Base-by-base conservation (phyloP, 2,329 filamentous ascomycete genomes). In the Microsporum canis region DNA sequence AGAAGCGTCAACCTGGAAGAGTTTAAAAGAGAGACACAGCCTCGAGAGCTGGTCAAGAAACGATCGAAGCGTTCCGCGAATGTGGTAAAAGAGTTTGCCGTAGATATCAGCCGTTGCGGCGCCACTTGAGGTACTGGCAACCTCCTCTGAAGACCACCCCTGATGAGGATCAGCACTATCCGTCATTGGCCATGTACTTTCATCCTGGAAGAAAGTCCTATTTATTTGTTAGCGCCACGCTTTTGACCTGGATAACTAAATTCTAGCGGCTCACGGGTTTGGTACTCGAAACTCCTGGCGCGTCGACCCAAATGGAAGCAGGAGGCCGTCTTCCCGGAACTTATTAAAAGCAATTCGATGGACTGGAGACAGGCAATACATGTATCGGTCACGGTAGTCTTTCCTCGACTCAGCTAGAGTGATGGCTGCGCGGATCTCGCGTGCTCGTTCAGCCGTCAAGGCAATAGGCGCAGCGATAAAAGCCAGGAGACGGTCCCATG, bases 291-390 rank as follows among this genome's bases (percentile, higher is more conserved):
- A 78, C 0, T 66, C 65, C 1, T 65, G 38, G 2, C 65, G 61
- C 3, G 71, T 70, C 1, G 61, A 36, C 1, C 74, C 74, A 67
- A 76, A 78, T 0, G 76, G 77, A 3, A 78, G 63, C 1, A 79
- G 62, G 2, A 78, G 63, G 0, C 77, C 77, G 39, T 77, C 69
- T 23, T 66, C 36, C 12, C 72, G 69, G 61, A 76, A 78, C 38
- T 68, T 69, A 8, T 62, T 29, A 4, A 60, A 62, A 7, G 67
- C 66, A 2, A 72, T 39, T 1, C 75, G 72, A 57, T 66, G 65
- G 2, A 60, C 63, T 2, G 69, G 70, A 2, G 67, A 39, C 34
- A 64, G 63, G 7, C 29, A 41, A 49, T 66, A 70, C 45, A 75
- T 49, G 3, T 60, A 53, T 23, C 71, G 66, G 34, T 78, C 70